Evolutionary conservation across 352 stramenopile species (phyloP).

Genomic region (Aphanomyces stellatus): DNA sequence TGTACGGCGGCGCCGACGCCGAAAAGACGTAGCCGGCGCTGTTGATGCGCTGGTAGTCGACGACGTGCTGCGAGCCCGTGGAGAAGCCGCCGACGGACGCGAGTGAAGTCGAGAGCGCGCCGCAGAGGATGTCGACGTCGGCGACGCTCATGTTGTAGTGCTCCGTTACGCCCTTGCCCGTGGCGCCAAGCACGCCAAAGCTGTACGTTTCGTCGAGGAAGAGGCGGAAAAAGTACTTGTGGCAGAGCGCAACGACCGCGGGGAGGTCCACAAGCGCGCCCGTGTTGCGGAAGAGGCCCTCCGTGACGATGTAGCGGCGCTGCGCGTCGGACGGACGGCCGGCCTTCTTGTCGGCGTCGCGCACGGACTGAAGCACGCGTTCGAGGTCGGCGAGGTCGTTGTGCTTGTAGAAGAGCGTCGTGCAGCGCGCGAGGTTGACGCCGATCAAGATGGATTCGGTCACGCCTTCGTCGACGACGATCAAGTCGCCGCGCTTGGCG

Average conservation of each 20-base stretch:
- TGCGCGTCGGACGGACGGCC: conserved; percentile 75
- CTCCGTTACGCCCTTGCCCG: conserved; percentile 72
- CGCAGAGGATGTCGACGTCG: conserved; percentile 92
- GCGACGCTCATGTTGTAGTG: conserved; percentile 66
- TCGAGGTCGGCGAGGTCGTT: conserved; percentile 97
- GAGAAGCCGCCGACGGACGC: conserved; percentile 95
- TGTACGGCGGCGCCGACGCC: conserved; percentile 95
- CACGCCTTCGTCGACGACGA: conserved; percentile 94
- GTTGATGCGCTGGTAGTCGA: conserved; percentile 97
- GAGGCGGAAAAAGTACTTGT: conserved; percentile 78
- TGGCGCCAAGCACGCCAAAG: conserved; percentile 94
- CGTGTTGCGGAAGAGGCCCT: conserved; percentile 97
- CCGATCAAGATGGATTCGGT: conserved; percentile 93
- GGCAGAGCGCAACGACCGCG: conserved; percentile 89
- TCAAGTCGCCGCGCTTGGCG: conserved; percentile 94
- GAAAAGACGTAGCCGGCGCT: conserved; percentile 98
- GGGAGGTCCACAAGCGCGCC: conserved; percentile 93
- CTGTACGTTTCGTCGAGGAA: conserved; percentile 88
- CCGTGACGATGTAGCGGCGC: conserved; percentile 95
- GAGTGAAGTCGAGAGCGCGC: conserved; percentile 89
- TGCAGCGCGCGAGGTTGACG: conserved; percentile 90
- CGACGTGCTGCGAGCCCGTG: conserved; percentile 93
- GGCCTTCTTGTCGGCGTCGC: conserved; percentile 84
- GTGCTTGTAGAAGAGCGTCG: conserved; percentile 95
- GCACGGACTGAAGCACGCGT: conserved; percentile 83